Evolutionary conservation across 2,329 filamentous ascomycete genomes (phyloP).

Genomic region (Colletotrichum sp.): DNA sequence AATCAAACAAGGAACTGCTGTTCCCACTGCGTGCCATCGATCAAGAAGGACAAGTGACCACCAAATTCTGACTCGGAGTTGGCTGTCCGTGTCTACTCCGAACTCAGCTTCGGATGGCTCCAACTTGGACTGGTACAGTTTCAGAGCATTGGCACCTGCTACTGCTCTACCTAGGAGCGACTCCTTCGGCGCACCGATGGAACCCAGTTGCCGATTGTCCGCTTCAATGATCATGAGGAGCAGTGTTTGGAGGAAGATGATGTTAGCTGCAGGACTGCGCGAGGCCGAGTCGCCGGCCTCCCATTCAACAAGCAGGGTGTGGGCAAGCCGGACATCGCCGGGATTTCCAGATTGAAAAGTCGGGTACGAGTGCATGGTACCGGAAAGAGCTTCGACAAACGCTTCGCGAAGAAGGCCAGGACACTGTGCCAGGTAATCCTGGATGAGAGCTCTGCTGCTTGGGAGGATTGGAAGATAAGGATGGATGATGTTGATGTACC

Average conservation of each 20-base stretch:
- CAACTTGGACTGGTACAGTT: constrained; percentile 55
- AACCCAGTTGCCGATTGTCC: constrained; percentile 56
- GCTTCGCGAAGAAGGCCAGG: constrained; percentile 64
- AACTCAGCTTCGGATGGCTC: constrained; percentile 46
- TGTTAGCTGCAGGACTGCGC: constrained; percentile 45
- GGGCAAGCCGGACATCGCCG: constrained; percentile 49
- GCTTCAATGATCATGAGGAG: constrained; percentile 71
- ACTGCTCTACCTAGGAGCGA: constrained; percentile 70
- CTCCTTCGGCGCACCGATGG: constrained; percentile 52
- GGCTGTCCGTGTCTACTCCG: constrained; percentile 66
- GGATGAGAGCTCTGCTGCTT: constrained; percentile 58
- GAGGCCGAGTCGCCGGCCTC: constrained; percentile 45
- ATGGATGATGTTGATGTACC: constrained; percentile 70
- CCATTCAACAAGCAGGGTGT: constrained; percentile 56
- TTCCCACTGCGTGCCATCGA: constrained; percentile 75
- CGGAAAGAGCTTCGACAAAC: constrained; percentile 67
- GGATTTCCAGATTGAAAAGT: constrained; percentile 38
- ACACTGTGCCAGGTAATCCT: constrained; percentile 61
- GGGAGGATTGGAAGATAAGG: constrained; percentile 71
- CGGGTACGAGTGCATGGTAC: constrained; percentile 60
- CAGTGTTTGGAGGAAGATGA: constrained; percentile 70
- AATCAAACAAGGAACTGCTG: constrained; percentile 66
- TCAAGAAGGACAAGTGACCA: constrained; percentile 76
- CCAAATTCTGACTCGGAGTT: constrained; percentile 70
- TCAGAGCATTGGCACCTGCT: constrained; percentile 68